Evolutionary conservation across 1,139 yeast genomes (phyloP).

Genomic region (Candida albicans): DNA sequence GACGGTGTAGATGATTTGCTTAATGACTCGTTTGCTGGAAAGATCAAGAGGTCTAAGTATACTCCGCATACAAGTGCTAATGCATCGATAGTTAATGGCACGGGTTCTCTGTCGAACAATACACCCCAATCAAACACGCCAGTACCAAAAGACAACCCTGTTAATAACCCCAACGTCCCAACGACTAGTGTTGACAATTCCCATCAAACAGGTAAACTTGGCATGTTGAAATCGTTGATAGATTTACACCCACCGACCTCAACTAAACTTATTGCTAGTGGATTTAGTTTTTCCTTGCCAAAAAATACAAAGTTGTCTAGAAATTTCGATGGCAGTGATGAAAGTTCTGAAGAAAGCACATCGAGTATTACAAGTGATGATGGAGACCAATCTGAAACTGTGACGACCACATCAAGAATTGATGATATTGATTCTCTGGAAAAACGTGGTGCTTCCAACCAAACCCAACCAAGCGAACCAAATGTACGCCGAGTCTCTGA

Average conservation of each 20-base stretch:
- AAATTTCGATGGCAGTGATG: background rate
- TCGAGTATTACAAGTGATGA: background rate
- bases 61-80: constrained; percentile 12
- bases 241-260: background rate
- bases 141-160: background rate
- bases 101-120: background rate
- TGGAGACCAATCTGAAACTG: background rate
- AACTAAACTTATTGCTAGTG: background rate
- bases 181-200: no score
- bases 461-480: no score
- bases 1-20: constrained; percentile 1
- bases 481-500: no score
- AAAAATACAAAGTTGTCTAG: constrained; percentile 1
- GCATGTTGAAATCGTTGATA: no score
- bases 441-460: background rate
- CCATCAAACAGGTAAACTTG: no score
- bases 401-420: background rate
- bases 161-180: background rate
- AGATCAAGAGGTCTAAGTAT: constrained; percentile 12
- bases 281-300: constrained; percentile 1
- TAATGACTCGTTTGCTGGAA: constrained; percentile 11
- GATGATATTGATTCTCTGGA: background rate
- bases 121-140: background rate
- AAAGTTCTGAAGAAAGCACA: background rate
- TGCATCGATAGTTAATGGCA: background rate